Conservation (phyloP, 2,329 filamentous ascomycete genomes). For the Hirsutella thompsonii region DNA sequence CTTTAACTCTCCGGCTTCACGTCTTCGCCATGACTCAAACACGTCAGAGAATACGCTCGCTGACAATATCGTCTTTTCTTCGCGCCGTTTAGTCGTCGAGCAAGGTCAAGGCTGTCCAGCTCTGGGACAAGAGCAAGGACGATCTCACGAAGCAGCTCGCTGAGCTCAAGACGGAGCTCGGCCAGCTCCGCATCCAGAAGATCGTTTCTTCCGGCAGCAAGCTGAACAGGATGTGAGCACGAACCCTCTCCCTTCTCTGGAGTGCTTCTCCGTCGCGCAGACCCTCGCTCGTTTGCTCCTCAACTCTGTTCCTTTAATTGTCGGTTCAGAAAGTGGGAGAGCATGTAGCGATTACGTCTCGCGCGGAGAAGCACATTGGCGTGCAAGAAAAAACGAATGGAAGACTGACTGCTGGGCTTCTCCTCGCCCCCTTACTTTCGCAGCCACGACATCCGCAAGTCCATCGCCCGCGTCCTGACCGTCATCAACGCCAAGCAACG, state of each 20-base stretch:
- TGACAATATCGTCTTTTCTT: not conserved
- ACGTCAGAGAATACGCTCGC: not conserved
- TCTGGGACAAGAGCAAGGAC: slow-evolving; percentile 99
- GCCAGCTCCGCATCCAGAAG: slow-evolving; percentile 96
- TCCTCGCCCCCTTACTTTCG: no score
- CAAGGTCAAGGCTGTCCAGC: slow-evolving; percentile 88
- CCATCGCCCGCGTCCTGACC: slow-evolving; percentile 95
- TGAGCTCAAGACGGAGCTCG: slow-evolving; percentile 92
- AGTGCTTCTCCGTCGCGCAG: no score
- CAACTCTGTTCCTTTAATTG: not conserved
- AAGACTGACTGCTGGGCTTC: no score
- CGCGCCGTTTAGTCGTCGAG: slow-evolving; percentile 24
- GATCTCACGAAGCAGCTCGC: slow-evolving; percentile 91
- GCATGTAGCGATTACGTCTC: no score
- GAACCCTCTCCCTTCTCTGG: not conserved
- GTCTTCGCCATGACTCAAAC: no score
- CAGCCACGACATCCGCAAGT: slow-evolving; percentile 98
- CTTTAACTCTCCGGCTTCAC: no score
- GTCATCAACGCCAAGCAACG: slow-evolving; percentile 99
- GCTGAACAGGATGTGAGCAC: slow-evolving; percentile 81
- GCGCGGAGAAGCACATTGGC: no score
- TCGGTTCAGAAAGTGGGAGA: no score
- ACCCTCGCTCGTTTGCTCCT: not conserved
- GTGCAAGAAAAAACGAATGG: no score
- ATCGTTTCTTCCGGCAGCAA: slow-evolving; percentile 90